Evolutionary conservation across 208 protist genomes (phyloP).

Genomic region (Acanthamoeba quina): DNA sequence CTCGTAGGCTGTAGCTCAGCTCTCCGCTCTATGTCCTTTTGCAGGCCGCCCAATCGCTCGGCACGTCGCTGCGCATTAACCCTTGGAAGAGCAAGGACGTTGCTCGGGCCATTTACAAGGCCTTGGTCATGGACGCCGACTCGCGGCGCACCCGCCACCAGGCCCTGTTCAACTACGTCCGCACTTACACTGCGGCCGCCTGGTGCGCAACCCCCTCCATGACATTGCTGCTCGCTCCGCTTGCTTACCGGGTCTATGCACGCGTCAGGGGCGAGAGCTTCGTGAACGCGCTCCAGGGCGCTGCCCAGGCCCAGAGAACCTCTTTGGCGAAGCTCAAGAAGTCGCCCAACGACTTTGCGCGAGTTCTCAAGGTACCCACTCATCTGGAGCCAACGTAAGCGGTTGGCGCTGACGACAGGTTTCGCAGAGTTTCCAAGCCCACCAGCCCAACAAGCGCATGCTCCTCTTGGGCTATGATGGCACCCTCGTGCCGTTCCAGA

Average conservation of each 20-base stretch:
- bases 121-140: conserved; percentile 67
- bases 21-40: not conserved
- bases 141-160: conserved; percentile 70
- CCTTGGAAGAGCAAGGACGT: conserved; percentile 82
- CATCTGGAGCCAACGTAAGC: not conserved
- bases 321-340: conserved; percentile 10
- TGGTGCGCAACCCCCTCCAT: conserved; percentile 64
- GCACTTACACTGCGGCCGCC: conserved; percentile 72
- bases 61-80: conserved; percentile 78
- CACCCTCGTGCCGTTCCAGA: conserved; percentile 79
- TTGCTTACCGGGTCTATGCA: not conserved
- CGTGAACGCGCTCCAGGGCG: conserved; percentile 32
- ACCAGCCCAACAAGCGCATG: conserved; percentile 56
- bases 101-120: conserved; percentile 77
- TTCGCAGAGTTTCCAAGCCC: not conserved
- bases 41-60: conserved; percentile 78
- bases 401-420: too few species aligned
- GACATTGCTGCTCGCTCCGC: too few species aligned
- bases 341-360: conserved; percentile 15
- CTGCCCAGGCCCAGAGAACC: not conserved
- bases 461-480: conserved; percentile 84
- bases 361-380: not conserved
- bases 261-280: conserved; percentile 67
- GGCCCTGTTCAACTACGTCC: conserved; percentile 76
- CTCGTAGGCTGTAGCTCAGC: not conserved